Base-by-base conservation (phyloP, 139 green algal species). In the Picochlorum sp. region DNA sequence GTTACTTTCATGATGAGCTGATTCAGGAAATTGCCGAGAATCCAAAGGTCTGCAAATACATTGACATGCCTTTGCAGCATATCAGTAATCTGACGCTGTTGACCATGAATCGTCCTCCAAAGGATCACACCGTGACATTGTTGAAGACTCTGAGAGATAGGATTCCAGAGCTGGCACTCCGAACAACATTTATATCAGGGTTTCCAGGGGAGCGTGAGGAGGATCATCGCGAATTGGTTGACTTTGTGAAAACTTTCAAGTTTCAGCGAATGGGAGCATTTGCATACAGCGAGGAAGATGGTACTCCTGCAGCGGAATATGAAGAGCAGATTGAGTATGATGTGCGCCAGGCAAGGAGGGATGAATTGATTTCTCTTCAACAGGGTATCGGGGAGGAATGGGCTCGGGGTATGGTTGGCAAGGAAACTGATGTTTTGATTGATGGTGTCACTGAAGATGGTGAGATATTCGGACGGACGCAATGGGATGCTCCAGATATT, bases 41-140 rank as follows among this genome's bases (percentile, higher is more conserved):
- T 65, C 75, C 77, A 26, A 92, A 95, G 80, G 85, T 95, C 41
- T 90, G 80, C 80, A 96, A 96, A 70, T 95, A 95, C 79, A 87
- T 96, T 41, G 90, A 96, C 81, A 96, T 96, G 18, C 90, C 90
- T 47, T 77, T 96, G 73, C 90, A 96, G 77, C 90, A 96, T 78
- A 91, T 92, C 60, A 78, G 63, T 74, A 92, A 94, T 72, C 65
- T 92, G 26, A 82, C 78, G 8, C 80, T 96, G 49, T 83, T 94
- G 49, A 65, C 60, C 34, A 96, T 96, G 90, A 92, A 92, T 68
- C 75, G 90, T 21, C 88, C 88, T 28, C 83, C 88, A 0, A 64
- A 73, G 47, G 73, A 69, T 37, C 86, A 92, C 76, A 60, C 77
- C 65, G 56, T 76, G 9, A 73, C 71, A n/a, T 72, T 95, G 70